Evolutionary conservation across 169 alveolate genomes (phyloP).

Genomic region (Eimeria falciformis): DNA sequence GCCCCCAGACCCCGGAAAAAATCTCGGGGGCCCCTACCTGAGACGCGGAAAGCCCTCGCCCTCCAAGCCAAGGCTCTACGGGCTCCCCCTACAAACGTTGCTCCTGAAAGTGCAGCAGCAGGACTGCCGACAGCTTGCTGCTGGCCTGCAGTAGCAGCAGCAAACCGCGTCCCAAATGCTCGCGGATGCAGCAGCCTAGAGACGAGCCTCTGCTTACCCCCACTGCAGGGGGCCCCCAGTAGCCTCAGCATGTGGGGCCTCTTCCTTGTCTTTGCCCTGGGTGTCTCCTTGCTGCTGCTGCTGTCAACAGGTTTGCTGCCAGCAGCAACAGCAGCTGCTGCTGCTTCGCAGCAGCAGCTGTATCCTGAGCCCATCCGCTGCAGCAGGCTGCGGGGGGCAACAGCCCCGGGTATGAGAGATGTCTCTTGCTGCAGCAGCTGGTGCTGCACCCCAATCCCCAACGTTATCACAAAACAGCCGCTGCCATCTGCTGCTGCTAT

Average conservation of each 20-base stretch:
- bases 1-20: slow-evolving; percentile 15
- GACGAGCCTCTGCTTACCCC: slow-evolving; percentile 8
- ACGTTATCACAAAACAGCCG: slow-evolving; percentile 24
- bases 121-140: slow-evolving; percentile 4
- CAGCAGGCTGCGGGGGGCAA: slow-evolving; percentile 49
- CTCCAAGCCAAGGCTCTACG: slow-evolving; percentile 44
- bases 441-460: slow-evolving; percentile 39
- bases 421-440: slow-evolving; percentile 61
- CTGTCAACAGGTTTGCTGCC: background rate
- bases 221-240: slow-evolving; percentile 11
- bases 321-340: background rate
- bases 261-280: background rate
- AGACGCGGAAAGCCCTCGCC: slow-evolving; percentile 38
- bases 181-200: slow-evolving; percentile 59
- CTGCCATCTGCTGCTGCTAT: slow-evolving; percentile 64
- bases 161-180: background rate
- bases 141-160: slow-evolving; percentile 55
- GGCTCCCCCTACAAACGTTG: slow-evolving; percentile 41
- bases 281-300: slow-evolving; percentile 30
- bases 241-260: slow-evolving; percentile 2
- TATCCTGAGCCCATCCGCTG: slow-evolving; percentile 46
- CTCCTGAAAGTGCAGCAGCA: slow-evolving; percentile 29
- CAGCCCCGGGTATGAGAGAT: slow-evolving; percentile 25
- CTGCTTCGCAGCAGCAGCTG: background rate
- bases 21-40: slow-evolving; percentile 38